Evolutionary conservation across 2,329 filamentous ascomycete genomes (phyloP), one percentile per base, ranked within the genome.

Genomic region (Colletotrichum sidae): DNA sequence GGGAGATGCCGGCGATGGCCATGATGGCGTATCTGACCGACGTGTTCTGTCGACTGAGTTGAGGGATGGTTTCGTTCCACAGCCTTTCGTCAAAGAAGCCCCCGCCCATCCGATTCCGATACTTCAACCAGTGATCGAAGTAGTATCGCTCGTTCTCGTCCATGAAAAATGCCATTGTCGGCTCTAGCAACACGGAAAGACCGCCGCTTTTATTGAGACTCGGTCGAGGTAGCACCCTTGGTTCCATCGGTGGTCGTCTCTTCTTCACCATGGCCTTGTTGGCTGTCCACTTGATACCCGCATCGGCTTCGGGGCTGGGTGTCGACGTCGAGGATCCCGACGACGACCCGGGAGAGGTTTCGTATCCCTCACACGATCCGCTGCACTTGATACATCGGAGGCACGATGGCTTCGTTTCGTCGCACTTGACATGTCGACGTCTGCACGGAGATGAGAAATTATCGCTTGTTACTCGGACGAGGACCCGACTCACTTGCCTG

Each of bases 21-120:
- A 79, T 71, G 60, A 75, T 76, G 15, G 79, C 78, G 50, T 76
- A 76, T 8, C 74, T 73, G 10, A 81, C 72, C 3, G 77, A 74
- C 8, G 72, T 67, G 51, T 77, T 75, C 33, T 74, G 69, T 11
- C 68, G 72, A 13, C 76, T 69, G 11, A 81, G 71, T 13, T 73
- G 73, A 2, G 77, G 78, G 7, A 80, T 75, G 1, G 71, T 73
- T 6, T 72, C 68, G 11, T 69, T 73, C 76, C 78, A 81, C n/a
- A 80, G 75, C 0, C 56, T 50, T 13, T 74, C 71, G 13, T 74
- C 69, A n/a, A 79, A 76, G 62, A 73, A 71, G 53, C 70, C 69
- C n/a, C 72, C 72, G 51, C 71, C 72, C 1, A 75, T 60, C 37
- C 68, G 70, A 5, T 68, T 56, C 10, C 71, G 68, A 37, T 72